A percentile compares a stretch with the other conserved stretches of the same genome.
These are phyloP conservation scores for Onygena corvina DNA, from an alignment of 2,329 filamentous ascomycete genomes.

Conservation along the genomic window DNA sequence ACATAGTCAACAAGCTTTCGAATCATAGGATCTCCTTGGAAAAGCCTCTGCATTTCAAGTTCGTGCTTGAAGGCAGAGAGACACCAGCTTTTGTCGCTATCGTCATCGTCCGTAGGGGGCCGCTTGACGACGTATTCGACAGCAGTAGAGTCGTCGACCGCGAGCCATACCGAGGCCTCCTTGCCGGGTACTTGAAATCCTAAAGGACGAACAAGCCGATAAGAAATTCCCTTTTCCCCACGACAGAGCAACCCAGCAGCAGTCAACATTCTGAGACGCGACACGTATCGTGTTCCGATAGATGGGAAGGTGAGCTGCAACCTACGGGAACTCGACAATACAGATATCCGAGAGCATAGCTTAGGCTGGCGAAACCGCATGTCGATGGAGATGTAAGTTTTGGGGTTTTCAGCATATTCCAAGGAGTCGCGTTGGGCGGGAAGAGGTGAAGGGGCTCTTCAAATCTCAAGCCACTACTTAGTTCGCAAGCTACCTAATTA, in stretches of 20 bases:
- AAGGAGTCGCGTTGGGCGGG: no score
- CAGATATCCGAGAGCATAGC: no score
- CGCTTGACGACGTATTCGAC: conserved; percentile 14
- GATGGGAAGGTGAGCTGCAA: no score
- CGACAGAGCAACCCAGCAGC: conserved; percentile 9
- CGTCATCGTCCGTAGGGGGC: conserved; percentile 9
- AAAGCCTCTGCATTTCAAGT: conserved; percentile 15
- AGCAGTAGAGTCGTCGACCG: conserved; percentile 8
- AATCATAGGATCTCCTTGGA: conserved; percentile 14
- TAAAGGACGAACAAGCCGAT: conserved; percentile 13
- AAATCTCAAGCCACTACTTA: no score
- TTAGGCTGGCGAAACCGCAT: no score
- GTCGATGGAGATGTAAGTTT: no score
- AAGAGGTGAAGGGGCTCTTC: no score
- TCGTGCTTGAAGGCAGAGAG: conserved; percentile 14
- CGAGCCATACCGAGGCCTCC: conserved; percentile 13
- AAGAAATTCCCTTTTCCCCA: conserved; percentile 10
- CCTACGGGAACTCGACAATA: no score
- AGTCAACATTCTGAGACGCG: no score
- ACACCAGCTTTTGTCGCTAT: background rate
- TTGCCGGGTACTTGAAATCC: conserved; percentile 9
- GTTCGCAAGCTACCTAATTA: no score
- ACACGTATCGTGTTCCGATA: no score
- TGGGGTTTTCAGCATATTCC: no score
- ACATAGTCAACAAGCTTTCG: conserved; percentile 11